phyloP scores from a whole-genome alignment of 805 yeast genomes.

The Sugiyamaella mastotermitis region DNA sequence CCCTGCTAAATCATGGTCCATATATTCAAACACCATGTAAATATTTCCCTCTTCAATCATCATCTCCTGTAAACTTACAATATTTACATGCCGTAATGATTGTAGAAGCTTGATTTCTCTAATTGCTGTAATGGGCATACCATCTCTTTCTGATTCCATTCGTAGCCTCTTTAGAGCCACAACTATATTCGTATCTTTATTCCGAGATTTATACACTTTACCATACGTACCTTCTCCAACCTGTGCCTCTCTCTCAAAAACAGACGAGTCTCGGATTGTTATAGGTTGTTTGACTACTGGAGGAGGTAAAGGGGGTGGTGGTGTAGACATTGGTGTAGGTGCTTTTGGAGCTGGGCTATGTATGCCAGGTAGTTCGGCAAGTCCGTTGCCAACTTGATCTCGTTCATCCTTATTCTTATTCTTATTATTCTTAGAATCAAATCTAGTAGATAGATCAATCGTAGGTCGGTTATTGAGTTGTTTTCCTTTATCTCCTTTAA shows the following conservation, averaged over 20 bases:
- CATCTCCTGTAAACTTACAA: slow-evolving; percentile 79
- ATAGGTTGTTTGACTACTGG: slow-evolving; percentile 6
- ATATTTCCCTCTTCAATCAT: slow-evolving; percentile 73
- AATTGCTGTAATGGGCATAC: slow-evolving; percentile 93
- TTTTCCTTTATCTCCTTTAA: too few relatives aligned
- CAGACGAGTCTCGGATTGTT: slow-evolving; percentile 13
- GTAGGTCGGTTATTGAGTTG: too few relatives aligned
- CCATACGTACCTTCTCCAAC: slow-evolving; percentile 99
- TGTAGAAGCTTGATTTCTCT: slow-evolving; percentile 85
- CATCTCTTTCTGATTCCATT: slow-evolving; percentile 84
- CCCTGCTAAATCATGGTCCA: slow-evolving; percentile 91
- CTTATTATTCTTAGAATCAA: too few relatives aligned
- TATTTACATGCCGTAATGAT: slow-evolving; percentile 71
- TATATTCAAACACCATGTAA: slow-evolving; percentile 87
- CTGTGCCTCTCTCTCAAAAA: slow-evolving; percentile 71
- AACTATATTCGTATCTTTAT: slow-evolving; percentile 55
- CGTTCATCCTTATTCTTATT: too few relatives aligned
- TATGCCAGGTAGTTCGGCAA: too few relatives aligned
- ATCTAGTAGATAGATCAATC: too few relatives aligned
- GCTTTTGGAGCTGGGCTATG: neutral
- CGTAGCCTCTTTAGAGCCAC: slow-evolving; percentile 87
- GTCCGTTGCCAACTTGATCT: too few relatives aligned
- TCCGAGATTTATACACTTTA: slow-evolving; percentile 83
- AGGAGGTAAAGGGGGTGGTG: slow-evolving; percentile 2
- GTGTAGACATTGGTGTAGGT: neutral